Percentiles rank a stretch among this genome's conserved stretches.
These are phyloP conservation scores for Geosmithia putterillii DNA, from an alignment of 2,329 filamentous ascomycete genomes.

Conservation along the genomic window DNA sequence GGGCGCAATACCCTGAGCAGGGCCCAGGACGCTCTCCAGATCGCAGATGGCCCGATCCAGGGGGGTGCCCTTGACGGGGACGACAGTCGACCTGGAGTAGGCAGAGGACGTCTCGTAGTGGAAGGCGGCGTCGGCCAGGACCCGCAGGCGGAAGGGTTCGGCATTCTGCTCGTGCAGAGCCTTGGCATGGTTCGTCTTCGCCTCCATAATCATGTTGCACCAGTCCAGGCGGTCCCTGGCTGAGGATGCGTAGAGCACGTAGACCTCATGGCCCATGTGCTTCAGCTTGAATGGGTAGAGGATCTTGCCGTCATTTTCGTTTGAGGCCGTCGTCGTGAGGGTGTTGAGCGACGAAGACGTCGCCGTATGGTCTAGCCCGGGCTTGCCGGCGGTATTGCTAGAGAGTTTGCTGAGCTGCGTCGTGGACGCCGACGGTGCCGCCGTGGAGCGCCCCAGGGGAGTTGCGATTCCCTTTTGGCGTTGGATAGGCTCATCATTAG, in stretches of 20 bases:
- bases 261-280: slow-evolving; percentile 86
- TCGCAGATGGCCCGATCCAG: slow-evolving; percentile 84
- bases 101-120: slow-evolving; percentile 56
- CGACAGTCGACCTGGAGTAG: slow-evolving; percentile 47
- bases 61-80: slow-evolving; percentile 81
- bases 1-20: slow-evolving; percentile 56
- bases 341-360: slow-evolving; percentile 42
- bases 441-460: slow-evolving; percentile 44
- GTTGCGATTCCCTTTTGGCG: slow-evolving; percentile 67
- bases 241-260: slow-evolving; percentile 76
- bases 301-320: slow-evolving; percentile 68
- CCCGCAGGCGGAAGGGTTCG: slow-evolving; percentile 83
- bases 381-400: slow-evolving; percentile 37
- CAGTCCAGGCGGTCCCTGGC: slow-evolving; percentile 70
- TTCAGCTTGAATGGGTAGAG: slow-evolving; percentile 93
- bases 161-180: slow-evolving; percentile 85
- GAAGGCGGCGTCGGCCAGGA: slow-evolving; percentile 88
- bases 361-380: slow-evolving; percentile 52
- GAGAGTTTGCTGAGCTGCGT: slow-evolving; percentile 44
- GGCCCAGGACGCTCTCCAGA: slow-evolving; percentile 66
- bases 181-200: slow-evolving; percentile 86
- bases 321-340: slow-evolving; percentile 31
- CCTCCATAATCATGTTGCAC: slow-evolving; percentile 88
- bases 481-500: slow-evolving; percentile 80
- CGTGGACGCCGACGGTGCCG: slow-evolving; percentile 43